Evolutionary conservation across 352 stramenopile genomes (phyloP), one percentile per base, ranked within the genome.

Genomic region (Phytophthora pluvialis): DNA sequence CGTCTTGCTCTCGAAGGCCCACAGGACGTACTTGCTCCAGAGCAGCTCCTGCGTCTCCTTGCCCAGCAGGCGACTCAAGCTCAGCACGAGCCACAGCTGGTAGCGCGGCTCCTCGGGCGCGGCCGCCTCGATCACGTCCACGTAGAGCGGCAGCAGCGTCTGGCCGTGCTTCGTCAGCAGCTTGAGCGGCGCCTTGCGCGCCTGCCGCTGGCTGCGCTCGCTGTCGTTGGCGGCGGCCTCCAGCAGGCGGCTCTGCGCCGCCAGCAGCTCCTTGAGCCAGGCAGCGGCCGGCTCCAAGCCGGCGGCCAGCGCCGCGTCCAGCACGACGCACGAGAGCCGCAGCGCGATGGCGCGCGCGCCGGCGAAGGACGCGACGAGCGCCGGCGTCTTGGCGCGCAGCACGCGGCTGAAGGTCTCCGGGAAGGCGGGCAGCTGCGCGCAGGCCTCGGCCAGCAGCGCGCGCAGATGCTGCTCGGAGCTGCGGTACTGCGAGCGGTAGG

Each of bases 1-100:
- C 15, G 71, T 74, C 72, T 93, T 95, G 71, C 83, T 77, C 43
- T 94, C 86, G 38, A 94, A 93, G 0, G 88, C 83, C 86, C 85
- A 94, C 55, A 77, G 84, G 18, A 72, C 70, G 75, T 91, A 94
- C 26, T 62, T 75, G 4, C 58, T 58, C 69, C 78, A 92, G 31
- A 92, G 45, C 45, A 75, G 60, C 46, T 90, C 77, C 48, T 81
- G 60, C 3, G 61, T 67, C 7, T 72, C 65, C 15, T 48, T 54
- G 0, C 67, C 58, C 10, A 91, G 60, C 21, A 68, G 31, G 7
- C 73, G 46, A 45, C 60, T 57, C 8, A 56, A 45, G 32, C 73
- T 73, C n/a, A 94, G 70, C 44, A 77, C 75, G 3, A 78, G 55
- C 83, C 83, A 94, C 15, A 94, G 70, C 48, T 78, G 72, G 53